Conservation (phyloP, 1,139 yeast genomes). For the Protomyces inundatus region DNA sequence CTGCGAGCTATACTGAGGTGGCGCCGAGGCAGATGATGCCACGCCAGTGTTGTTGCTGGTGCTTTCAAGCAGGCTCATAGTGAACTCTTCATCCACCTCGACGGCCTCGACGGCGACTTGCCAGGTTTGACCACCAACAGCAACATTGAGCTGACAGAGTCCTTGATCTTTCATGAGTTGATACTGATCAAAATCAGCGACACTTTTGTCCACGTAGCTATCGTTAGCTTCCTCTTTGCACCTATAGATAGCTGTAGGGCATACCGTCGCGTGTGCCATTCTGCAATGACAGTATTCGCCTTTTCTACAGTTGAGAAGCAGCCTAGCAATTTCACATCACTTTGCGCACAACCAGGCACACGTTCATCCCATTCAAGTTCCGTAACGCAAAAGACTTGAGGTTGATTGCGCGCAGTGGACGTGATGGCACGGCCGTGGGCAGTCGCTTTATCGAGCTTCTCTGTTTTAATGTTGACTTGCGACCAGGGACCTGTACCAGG, state of each 20-base stretch:
- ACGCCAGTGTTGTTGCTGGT: not conserved
- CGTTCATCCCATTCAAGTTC: slow-evolving; percentile 1
- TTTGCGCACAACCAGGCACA: not conserved
- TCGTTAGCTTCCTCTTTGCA: not conserved
- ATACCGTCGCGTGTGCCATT: not conserved
- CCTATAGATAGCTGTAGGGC: not conserved
- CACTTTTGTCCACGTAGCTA: slow-evolving; percentile 9
- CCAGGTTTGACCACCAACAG: slow-evolving; percentile 10
- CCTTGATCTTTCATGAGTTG: slow-evolving; percentile 13
- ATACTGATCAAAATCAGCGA: slow-evolving; percentile 18
- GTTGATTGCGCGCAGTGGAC: not conserved
- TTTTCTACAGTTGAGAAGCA: not conserved
- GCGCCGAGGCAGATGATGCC: not conserved
- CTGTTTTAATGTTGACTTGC: too few relatives aligned
- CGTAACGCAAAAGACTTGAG: not conserved
- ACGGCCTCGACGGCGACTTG: slow-evolving; percentile 15
- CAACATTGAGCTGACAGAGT: slow-evolving; percentile 4
- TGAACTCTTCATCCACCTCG: slow-evolving; percentile 16
- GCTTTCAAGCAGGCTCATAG: slow-evolving; percentile 12
- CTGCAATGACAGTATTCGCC: not conserved
- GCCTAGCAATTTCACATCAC: not conserved
- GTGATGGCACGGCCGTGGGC: not conserved
- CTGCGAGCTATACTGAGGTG: not conserved
- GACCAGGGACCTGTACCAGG: too few relatives aligned
- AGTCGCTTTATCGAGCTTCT: not conserved